These are phyloP conservation scores for Kwoniella newhampshirensis DNA, from an alignment of 768 basidiomycete species.

Conservation along the genomic window DNA sequence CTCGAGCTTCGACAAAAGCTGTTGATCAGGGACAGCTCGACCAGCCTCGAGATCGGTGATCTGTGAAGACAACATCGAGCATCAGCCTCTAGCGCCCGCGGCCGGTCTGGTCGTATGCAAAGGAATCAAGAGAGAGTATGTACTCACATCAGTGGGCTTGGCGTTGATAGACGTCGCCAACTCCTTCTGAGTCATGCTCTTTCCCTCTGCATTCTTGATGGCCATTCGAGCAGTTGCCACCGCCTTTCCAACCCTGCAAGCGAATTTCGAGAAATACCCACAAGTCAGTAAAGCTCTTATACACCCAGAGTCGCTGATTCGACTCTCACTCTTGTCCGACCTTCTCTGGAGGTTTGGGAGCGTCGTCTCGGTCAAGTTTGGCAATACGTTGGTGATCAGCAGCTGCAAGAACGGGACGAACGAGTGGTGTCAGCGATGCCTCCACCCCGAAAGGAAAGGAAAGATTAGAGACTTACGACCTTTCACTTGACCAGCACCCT, in stretches of 20 bases:
- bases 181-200: constrained; percentile 78
- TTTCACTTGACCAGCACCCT: constrained; percentile 40
- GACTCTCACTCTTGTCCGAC: constrained; percentile 55
- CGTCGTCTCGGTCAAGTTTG: constrained; percentile 91
- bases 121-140: too few species aligned
- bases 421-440: constrained; percentile 12
- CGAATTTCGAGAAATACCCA: too few species aligned
- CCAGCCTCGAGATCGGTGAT: constrained; percentile 76
- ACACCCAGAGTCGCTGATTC: not conserved
- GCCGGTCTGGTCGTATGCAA: not conserved
- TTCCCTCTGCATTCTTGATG: constrained; percentile 58
- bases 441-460: not conserved
- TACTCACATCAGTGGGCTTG: constrained; percentile 62
- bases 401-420: too few species aligned
- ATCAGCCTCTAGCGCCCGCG: not conserved
- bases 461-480: constrained; percentile 39
- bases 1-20: constrained; percentile 86
- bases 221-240: constrained; percentile 78
- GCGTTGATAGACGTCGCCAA: constrained; percentile 90
- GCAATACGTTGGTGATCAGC: constrained; percentile 92
- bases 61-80: constrained; percentile 16
- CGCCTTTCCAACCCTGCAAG: constrained; percentile 59
- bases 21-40: constrained; percentile 79
- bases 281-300: not conserved
- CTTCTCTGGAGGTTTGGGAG: constrained; percentile 87